Evolutionary conservation across 2,329 filamentous ascomycete genomes (phyloP).

Genomic region (Monosporascus sp.): DNA sequence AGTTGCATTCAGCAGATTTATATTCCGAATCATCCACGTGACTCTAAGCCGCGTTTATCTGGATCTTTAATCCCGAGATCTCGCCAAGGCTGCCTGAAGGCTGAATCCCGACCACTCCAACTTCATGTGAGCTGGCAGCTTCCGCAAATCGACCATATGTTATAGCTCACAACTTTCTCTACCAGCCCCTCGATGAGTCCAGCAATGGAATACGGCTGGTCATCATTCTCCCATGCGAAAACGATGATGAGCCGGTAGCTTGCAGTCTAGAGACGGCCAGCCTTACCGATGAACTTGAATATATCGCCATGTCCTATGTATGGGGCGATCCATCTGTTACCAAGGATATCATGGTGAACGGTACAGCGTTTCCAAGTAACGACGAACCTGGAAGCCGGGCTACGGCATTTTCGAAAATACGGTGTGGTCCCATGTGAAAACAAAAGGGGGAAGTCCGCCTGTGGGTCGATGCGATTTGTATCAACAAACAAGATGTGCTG

Average conservation of each 20-base stretch:
- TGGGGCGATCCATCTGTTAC: not conserved
- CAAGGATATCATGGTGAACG: not conserved
- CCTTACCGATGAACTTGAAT: not conserved
- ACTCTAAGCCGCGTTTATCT: too few relatives aligned
- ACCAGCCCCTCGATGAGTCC: not conserved
- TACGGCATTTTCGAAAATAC: constrained; percentile 1
- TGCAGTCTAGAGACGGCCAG: not conserved
- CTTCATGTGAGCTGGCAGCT: too few relatives aligned
- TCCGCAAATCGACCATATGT: too few relatives aligned
- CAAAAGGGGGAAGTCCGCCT: not conserved
- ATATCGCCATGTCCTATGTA: constrained; percentile 1
- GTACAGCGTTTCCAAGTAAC: not conserved
- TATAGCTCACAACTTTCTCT: not conserved
- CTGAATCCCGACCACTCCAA: too few relatives aligned
- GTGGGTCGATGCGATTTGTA: not conserved
- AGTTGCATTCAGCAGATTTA: too few relatives aligned
- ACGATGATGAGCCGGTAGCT: not conserved
- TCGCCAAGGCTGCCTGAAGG: too few relatives aligned
- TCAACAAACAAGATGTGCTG: not conserved
- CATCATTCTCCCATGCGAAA: not conserved
- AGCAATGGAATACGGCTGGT: not conserved
- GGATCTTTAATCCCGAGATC: too few relatives aligned
- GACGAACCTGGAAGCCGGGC: not conserved
- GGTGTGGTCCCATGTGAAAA: not conserved
- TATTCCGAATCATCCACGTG: too few relatives aligned